Conservation (phyloP, 108 stramenopile species). For the Nannochloropsis gaditana region DNA sequence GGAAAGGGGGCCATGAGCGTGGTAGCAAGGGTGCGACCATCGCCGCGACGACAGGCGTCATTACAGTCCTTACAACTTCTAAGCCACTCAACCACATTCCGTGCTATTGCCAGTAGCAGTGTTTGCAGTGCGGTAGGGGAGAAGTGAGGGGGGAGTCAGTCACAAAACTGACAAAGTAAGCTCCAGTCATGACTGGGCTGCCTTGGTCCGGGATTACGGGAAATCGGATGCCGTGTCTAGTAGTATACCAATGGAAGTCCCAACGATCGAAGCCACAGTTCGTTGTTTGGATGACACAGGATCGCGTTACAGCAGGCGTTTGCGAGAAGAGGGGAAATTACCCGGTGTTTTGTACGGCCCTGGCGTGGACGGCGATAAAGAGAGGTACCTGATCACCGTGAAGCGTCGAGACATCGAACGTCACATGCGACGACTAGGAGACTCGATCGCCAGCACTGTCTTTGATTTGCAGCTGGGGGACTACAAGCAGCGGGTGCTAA, state of each 20-base stretch:
- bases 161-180: too few relatives aligned
- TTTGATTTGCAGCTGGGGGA: conserved; percentile 15
- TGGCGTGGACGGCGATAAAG: not conserved
- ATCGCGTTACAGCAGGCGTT: not conserved
- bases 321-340: not conserved
- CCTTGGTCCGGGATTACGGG: conserved; percentile 6
- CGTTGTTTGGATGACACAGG: not conserved
- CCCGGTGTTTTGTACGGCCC: not conserved
- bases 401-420: not conserved
- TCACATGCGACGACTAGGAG: not conserved
- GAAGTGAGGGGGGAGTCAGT: too few relatives aligned
- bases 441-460: not conserved
- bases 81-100: too few relatives aligned
- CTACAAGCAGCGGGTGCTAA: not conserved
- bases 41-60: too few relatives aligned
- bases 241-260: not conserved
- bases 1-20: too few relatives aligned
- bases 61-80: too few relatives aligned
- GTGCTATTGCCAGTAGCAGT: too few relatives aligned
- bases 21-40: too few relatives aligned
- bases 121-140: too few relatives aligned
- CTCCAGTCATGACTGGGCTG: not conserved
- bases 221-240: not conserved
- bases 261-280: not conserved
- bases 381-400: not conserved